Conservation (phyloP, 2,329 filamentous ascomycete species). For the Xylogone sp. region DNA sequence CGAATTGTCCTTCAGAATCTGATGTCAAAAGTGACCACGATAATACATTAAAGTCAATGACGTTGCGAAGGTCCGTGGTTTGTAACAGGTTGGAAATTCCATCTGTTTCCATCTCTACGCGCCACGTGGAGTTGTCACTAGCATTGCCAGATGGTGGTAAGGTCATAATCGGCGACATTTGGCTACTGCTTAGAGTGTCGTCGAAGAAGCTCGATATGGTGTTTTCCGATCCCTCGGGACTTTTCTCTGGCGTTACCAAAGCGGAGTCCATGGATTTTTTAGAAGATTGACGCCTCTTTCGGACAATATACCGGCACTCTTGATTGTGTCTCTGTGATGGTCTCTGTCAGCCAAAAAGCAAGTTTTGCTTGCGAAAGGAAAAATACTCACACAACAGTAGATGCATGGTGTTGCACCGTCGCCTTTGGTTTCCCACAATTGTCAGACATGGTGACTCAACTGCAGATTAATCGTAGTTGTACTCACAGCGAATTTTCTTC, state of each 20-base stretch:
- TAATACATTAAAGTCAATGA: slow-evolving; percentile 1
- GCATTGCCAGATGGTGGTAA: too few relatives aligned
- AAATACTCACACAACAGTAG: slow-evolving; percentile 2
- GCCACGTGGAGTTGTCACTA: neutral
- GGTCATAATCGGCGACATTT: too few relatives aligned
- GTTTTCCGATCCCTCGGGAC: neutral
- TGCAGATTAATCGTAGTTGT: neutral
- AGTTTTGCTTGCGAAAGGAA: neutral
- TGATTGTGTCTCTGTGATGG: slow-evolving; percentile 3
- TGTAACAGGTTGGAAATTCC: neutral
- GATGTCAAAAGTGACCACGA: neutral
- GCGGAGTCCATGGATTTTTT: neutral
- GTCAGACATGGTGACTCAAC: neutral
- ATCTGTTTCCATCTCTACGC: neutral
- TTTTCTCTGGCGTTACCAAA: neutral
- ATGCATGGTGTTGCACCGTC: slow-evolving; percentile 3
- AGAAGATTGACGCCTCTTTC: slow-evolving; percentile 2
- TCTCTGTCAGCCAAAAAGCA: too few relatives aligned
- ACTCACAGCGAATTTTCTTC: slow-evolving; percentile 8
- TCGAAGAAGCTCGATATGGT: neutral
- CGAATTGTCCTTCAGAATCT: slow-evolving; percentile 4
- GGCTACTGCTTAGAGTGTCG: too few relatives aligned
- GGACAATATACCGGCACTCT: slow-evolving; percentile 5
- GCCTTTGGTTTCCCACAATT: neutral
- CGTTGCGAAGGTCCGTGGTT: neutral